phyloP scores from a whole-genome alignment of 2,329 filamentous ascomycete species.

The Trichoderma harzianum region DNA sequence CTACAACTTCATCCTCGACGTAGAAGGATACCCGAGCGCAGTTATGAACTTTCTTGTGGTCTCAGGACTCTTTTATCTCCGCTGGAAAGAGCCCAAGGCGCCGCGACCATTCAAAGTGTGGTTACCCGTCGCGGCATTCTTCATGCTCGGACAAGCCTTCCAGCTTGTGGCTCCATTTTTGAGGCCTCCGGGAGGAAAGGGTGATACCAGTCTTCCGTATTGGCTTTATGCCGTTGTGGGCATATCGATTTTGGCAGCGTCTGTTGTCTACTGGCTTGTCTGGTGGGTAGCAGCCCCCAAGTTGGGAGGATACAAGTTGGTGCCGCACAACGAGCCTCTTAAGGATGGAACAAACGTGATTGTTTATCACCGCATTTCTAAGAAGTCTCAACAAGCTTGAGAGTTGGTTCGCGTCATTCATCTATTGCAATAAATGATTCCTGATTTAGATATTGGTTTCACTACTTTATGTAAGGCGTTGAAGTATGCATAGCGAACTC shows the following conservation, averaged over 20 bases:
- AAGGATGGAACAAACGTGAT: slow-evolving; percentile 24
- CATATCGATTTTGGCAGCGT: slow-evolving; percentile 20
- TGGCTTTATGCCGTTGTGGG: slow-evolving; percentile 26
- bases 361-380: slow-evolving; percentile 22
- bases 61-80: slow-evolving; percentile 21
- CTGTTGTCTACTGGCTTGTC: slow-evolving; percentile 24
- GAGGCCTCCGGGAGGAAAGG: slow-evolving; percentile 21
- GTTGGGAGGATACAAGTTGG: slow-evolving; percentile 21
- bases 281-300: slow-evolving; percentile 24
- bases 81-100: slow-evolving; percentile 20
- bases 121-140: slow-evolving; percentile 23
- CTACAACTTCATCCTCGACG: slow-evolving; percentile 22
- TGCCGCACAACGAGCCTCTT: slow-evolving; percentile 24
- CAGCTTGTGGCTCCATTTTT: slow-evolving; percentile 25
- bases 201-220: slow-evolving; percentile 24
- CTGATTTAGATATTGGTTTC: background rate
- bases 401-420: background rate
- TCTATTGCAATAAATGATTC: background rate
- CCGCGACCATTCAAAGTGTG: slow-evolving; percentile 23
- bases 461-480: background rate
- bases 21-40: slow-evolving; percentile 20
- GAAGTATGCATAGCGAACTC: background rate
- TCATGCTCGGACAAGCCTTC: slow-evolving; percentile 24
- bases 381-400: background rate
- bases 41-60: slow-evolving; percentile 23